These are phyloP conservation scores for Meira nashicola DNA, from an alignment of 1,284 basidiomycete species.

Conservation along the genomic window DNA sequence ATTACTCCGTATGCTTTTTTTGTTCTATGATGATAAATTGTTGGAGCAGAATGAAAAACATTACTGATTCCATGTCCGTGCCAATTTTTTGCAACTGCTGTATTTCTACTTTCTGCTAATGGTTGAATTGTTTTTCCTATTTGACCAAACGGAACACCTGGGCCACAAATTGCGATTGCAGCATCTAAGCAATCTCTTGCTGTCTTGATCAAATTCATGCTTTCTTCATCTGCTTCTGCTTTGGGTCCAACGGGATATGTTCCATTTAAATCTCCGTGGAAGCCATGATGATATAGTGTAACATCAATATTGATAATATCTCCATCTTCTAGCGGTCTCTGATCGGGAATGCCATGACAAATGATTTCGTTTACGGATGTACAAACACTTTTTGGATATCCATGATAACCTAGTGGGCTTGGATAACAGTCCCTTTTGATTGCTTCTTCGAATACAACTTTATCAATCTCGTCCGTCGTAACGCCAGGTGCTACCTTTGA, in stretches of 20 bases:
- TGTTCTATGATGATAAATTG: constrained; percentile 67
- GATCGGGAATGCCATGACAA: constrained; percentile 68
- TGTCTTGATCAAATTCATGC: constrained; percentile 43
- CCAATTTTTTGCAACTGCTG: constrained; percentile 68
- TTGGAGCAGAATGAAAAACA: constrained; percentile 76
- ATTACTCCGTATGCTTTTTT: constrained; percentile 51
- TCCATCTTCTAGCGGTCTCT: constrained; percentile 39
- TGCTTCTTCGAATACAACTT: constrained; percentile 86
- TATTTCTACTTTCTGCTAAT: constrained; percentile 55
- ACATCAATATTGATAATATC: constrained; percentile 53
- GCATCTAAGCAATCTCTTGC: constrained; percentile 62
- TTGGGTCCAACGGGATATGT: constrained; percentile 47
- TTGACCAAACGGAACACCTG: constrained; percentile 66
- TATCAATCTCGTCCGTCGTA: constrained; percentile 86
- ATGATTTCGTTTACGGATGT: constrained; percentile 90
- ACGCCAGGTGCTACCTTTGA: constrained; percentile 79
- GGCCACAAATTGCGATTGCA: constrained; percentile 72
- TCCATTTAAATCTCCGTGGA: constrained; percentile 50
- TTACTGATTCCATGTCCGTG: constrained; percentile 81
- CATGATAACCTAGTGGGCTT: constrained; percentile 84
- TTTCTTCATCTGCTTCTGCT: constrained; percentile 31
- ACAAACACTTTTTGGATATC: constrained; percentile 94
- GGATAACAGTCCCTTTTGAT: constrained; percentile 91
- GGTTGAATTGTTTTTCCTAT: constrained; percentile 74
- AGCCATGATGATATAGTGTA: constrained; percentile 58